A percentile compares a stretch with the other conserved stretches of the same genome.
Conservation (phyloP, 768 basidiomycete species). For the Exidia glandulosa region DNA sequence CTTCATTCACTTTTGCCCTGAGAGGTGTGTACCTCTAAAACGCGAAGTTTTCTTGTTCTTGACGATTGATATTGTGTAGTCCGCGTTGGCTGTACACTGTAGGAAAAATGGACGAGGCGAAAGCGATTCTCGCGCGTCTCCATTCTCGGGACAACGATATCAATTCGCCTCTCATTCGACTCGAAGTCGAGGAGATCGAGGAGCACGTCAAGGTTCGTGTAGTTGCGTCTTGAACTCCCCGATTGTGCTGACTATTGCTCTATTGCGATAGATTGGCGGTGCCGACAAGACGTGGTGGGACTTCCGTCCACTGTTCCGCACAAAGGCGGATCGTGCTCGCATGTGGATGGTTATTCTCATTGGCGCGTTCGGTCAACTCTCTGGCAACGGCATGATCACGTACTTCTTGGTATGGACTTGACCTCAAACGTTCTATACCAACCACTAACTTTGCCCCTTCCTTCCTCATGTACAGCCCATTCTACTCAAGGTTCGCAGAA, state of each 20-base stretch:
- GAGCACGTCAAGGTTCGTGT: conserved; percentile 37
- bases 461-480: too few relatives aligned
- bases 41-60: neutral
- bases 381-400: conserved; percentile 33
- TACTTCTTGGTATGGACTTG: too few relatives aligned
- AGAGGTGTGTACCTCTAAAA: conserved; percentile 26
- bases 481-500: too few relatives aligned
- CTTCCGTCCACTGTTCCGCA: conserved; percentile 39
- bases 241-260: neutral
- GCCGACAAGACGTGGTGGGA: conserved; percentile 33
- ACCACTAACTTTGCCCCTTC: conserved; percentile 23
- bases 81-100: conserved; percentile 43
- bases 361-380: conserved; percentile 32
- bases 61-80: conserved; percentile 13
- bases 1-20: conserved; percentile 37
- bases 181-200: conserved; percentile 44
- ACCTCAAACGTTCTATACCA: neutral
- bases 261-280: neutral
- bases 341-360: conserved; percentile 42
- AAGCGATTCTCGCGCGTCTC: conserved; percentile 33
- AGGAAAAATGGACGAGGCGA: conserved; percentile 33
- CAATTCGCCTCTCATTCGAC: conserved; percentile 38
- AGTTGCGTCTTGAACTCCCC: neutral
- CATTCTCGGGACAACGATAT: conserved; percentile 36
- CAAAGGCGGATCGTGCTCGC: conserved; percentile 33